Evolutionary conservation across 2,329 filamentous ascomycete genomes (phyloP), one percentile per base, ranked within the genome.

Genomic region (Aureobasidium lini): DNA sequence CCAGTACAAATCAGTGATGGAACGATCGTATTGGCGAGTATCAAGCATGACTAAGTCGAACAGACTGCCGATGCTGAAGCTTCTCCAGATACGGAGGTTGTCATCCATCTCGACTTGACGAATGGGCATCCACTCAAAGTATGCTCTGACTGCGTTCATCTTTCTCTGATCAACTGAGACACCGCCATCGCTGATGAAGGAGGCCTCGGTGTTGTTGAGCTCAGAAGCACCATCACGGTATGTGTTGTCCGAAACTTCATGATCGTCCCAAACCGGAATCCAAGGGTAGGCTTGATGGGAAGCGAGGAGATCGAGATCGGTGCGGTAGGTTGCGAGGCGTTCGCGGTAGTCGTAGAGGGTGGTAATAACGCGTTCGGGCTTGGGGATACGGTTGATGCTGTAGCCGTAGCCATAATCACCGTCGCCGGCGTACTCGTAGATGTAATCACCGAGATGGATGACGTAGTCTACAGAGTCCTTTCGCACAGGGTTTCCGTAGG

Each of bases 111-210:
- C 84, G 3, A 85, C 79, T 69, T 87, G 84, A 63, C 81, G 76
- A 62, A 83, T 80, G 1, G 81, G 81, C 78, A 82, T 81, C 70
- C 83, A 86, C 67, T 87, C 84, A 61, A 87, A 87, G 66, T 87
- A 87, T 2, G 86, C 85, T 39, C 86, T 77, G 2, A 89, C 85
- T 1, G 85, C 86, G 57, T 89, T 87, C 77, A 87, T 84, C 75
- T 89, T 89, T 63, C 86, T 80, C 68, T 87, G 83, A 64, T 89
- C 86, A n/a, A 88, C 82, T 34, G 79, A 82, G n/a, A 89, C 78
- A 57, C 74, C 73, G 11, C 74, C 74, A 59, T 82, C 78, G 49
- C 79, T 75, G 31, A 83, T 67, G 71, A 88, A 89, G 0, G 83
- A 86, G 7, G 81, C 78, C 66, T 87, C 84, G 9, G 82, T 87